Base-by-base conservation (phyloP, 768 basidiomycete genomes). In the Kwoniella mangroviensis region DNA sequence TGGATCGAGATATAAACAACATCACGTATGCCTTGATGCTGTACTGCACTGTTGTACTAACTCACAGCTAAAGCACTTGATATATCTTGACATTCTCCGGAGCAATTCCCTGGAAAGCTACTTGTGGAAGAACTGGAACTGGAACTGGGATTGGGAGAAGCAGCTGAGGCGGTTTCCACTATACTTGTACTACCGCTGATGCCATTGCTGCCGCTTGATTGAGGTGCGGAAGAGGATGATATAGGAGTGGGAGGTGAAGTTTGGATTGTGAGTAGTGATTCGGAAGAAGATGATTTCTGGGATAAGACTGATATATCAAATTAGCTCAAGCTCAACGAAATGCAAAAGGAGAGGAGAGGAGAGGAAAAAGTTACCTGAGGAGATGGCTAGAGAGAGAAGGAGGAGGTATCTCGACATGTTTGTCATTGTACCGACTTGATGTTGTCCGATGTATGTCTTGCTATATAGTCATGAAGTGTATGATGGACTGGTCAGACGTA, bases 211-310 rank as follows among this genome's bases (percentile, higher is more conserved):
- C 19, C 19, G 45, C 34, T 24, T 6, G 65, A 42, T 43, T 13
- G 11, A 3, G 24, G 21, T 17, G 42, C 9, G 51, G 53, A 45
- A 55, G n/a, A 24, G 17, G 45, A 57, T 5, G 58, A n/a, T 28
- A 41, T 22, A 4, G 56, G 28, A 22, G 42, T 21, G 34, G 67
- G 67, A 63, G 67, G 67, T 12, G 67, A 68, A 22, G 69, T 70
- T 43, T 70, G 69, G n/a, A 70, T 70, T 3, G 69, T 65, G 41
- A 69, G 53, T 21, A 52, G 24, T 49, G 45, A 49, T 12, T 69
- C 54, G 26, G 68, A 65, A 42, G 40, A 41, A 17, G 66, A 52
- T 4, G 64, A 52, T 10, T 62, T 63, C 61, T 70, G 69, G 1
- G 63, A 26, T 0, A 65, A 51, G 28, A 67, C 66, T 67, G 41